Evolutionary conservation across 768 basidiomycete genomes (phyloP), one percentile per base, ranked within the genome.

Genomic region (Lepiota subincarnata): DNA sequence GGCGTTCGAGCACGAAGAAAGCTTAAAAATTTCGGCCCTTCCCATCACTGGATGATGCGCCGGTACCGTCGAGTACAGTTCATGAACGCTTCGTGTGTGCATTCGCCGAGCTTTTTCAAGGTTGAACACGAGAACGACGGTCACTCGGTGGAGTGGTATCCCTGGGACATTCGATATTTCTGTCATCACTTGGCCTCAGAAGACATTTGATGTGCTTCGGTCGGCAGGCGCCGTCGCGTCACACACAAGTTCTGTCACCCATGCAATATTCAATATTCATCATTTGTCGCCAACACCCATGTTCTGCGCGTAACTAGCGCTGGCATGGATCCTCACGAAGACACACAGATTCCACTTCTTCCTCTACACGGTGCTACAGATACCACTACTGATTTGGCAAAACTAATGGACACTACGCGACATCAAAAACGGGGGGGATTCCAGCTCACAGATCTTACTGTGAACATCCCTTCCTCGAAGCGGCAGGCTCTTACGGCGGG

Each of bases 371-470:
- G 22, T 2, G 3, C 16, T 14, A 7, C 44, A 35, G 45, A 36
- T 6, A 8, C 12, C 31, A 10, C 45, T 4, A 20, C 38, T 1
- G 39, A 40, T 34, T 11, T 18, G 3, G 7, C 28, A 8, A 16
- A 24, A 18, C 34, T 24, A 4, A 40, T 46, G 37, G 44, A 26
- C 46, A 16, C 45, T 35, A 31, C 26, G 4, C 26, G 40, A 7
- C 45, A 20, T 31, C 45, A 16, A 26, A 39, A 19, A n/a, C 18
- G 28, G 6, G 6, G 37, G 18, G 31, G 18, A 8, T 40, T 54
- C 38, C 47, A 54, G 18, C 38, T 54, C 11, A 54, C 53, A 8
- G 46, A 54, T 39, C 26, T 54, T n/a, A 54, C 53, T 8, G 53
- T 54, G n/a, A 54, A 54, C 26, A 54, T 54, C 11, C 53, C 53